Evolutionary conservation across 2,329 filamentous ascomycete species (phyloP).

Genomic region (Seiridium cupressi): DNA sequence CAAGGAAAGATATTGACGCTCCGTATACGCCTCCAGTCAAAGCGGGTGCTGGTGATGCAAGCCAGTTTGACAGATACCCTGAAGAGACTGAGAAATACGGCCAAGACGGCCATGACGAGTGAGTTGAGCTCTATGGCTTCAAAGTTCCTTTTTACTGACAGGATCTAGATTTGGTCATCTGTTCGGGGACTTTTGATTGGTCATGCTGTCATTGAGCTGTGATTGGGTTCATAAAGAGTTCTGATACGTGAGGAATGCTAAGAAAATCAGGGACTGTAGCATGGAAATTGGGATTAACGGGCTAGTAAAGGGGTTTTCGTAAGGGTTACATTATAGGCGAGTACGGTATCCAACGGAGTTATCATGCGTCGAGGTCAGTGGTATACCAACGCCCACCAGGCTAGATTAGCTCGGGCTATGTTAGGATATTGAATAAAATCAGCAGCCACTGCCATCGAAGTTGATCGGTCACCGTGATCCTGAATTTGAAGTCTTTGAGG

Average conservation of each 20-base stretch:
- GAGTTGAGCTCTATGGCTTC: conserved; percentile 42
- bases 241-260: too few species aligned
- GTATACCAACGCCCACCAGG: neutral
- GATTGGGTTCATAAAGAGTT: too few species aligned
- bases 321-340: neutral
- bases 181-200: conserved; percentile 69
- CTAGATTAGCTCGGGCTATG: neutral
- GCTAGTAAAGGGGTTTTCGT: neutral
- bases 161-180: conserved; percentile 65
- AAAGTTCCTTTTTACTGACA: neutral
- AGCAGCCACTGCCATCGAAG: too few species aligned
- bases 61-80: conserved; percentile 96
- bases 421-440: too few species aligned
- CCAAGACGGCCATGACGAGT: conserved; percentile 77
- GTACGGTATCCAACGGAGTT: neutral
- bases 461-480: too few species aligned
- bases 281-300: neutral
- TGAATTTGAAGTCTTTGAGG: too few species aligned
- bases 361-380: neutral
- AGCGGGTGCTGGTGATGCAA: conserved; percentile 90
- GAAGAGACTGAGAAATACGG: conserved; percentile 96
- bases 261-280: too few species aligned
- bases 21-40: conserved; percentile 96
- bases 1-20: conserved; percentile 95
- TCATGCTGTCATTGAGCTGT: too few species aligned